A percentile compares a stretch with the other conserved stretches of the same genome.
Conservation (phyloP, 192 early-diverging fungal genomes). For the Mortierella antarctica region DNA sequence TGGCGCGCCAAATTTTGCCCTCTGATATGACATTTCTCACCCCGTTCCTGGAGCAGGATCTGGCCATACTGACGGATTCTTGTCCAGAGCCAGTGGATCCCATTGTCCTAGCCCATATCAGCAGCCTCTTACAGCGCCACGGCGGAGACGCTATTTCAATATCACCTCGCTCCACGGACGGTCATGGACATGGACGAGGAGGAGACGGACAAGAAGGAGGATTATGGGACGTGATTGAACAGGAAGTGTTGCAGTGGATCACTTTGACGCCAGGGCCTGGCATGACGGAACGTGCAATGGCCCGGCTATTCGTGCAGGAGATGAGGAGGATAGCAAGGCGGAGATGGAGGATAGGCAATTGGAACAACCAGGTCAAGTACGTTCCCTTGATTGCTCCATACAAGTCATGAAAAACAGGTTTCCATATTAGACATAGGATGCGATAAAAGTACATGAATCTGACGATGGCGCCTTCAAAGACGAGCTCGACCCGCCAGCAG, state of each 20-base stretch:
- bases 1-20: constrained; percentile 12
- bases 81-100: neutral
- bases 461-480: too few species aligned
- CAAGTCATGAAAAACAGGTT: too few species aligned
- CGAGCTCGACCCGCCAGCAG: constrained; percentile 20
- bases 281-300: constrained; percentile 10
- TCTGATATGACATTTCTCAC: constrained; percentile 8
- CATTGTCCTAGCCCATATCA: constrained; percentile 21
- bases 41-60: constrained; percentile 26
- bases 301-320: constrained; percentile 14
- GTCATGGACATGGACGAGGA: neutral
- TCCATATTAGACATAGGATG: neutral
- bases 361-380: constrained; percentile 27
- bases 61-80: constrained; percentile 23
- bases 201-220: neutral
- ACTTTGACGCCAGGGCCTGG: neutral
- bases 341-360: constrained; percentile 8
- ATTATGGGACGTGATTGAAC: constrained; percentile 6
- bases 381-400: neutral
- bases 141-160: neutral
- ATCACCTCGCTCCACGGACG: neutral
- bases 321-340: constrained; percentile 23
- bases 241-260: constrained; percentile 22
- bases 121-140: constrained; percentile 4
- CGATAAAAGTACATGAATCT: neutral